Evolutionary conservation across 2,329 filamentous ascomycete species (phyloP), one percentile per base, ranked within the genome.

Genomic region (Claviceps quebecensis): DNA sequence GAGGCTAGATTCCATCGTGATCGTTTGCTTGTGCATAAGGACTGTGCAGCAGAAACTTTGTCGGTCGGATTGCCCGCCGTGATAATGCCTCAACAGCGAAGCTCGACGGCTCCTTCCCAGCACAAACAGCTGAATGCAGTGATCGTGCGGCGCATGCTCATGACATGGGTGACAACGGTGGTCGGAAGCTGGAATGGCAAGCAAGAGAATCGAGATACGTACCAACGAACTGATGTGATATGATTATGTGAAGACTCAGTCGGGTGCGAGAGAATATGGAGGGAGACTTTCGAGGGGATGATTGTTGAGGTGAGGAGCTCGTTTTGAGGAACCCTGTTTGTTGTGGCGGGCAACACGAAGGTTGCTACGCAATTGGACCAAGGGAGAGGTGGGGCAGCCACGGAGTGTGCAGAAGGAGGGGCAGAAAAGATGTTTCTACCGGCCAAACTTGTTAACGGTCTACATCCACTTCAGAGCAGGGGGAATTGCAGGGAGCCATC

Each of bases 351-450:
- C 49, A 34, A 17, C 16, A 41, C 45, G 23, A 47, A 46, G 46
- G 34, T 49, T 52, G 46, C 47, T 41, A 22, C 40, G 41, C 47
- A 52, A 51, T 43, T 46, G 49, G 49, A 19, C 22, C 45, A 55
- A 53, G 54, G 40, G 48, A 53, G 23, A 55, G 55, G 58, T 61
- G 59, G 59, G 59, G 59, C 52, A 56, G 29, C 43, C 29, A 13
- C 29, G 4, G 44, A 23, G 26, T 40, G 44, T 34, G 17, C 41
- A 38, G 49, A 51, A 34, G 53, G 53, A 53, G 51, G 51, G 52
- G 54, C 45, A 52, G 57, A 57, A 58, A 57, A 58, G 56, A 58
- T 57, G 53, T 56, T 54, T 54, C 54, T 52, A 48, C 19, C 26
- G 14, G 37, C 22, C 22, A 23, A 17, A 34, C 41, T 29, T 48